Evolutionary conservation across 2,329 filamentous ascomycete species (phyloP).

Genomic region (Aspergillus spinulosporus): DNA sequence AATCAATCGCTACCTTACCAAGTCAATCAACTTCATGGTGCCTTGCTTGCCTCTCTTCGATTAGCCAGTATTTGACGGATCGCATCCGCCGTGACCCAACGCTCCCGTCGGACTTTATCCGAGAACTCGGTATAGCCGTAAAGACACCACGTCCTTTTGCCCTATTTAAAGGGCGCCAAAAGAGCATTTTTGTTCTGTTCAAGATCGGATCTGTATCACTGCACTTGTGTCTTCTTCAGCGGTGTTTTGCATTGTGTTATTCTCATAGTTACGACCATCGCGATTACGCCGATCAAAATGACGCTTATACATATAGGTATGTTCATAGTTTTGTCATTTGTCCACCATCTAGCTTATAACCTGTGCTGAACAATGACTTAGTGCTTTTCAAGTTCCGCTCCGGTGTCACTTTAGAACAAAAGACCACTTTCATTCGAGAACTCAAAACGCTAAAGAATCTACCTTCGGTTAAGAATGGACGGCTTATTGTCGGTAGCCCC

Average conservation of each 20-base stretch:
- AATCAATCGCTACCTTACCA: too few relatives aligned
- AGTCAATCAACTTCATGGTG: too few relatives aligned
- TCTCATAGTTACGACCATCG: background rate
- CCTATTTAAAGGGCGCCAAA: too few relatives aligned
- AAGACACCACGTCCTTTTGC: too few relatives aligned
- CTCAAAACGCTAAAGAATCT: slow-evolving; percentile 53
- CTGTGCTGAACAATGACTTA: slow-evolving; percentile 22
- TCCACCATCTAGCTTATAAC: background rate
- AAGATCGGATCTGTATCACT: too few relatives aligned
- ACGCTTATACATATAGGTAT: slow-evolving; percentile 30
- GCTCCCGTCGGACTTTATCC: too few relatives aligned
- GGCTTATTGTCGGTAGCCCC: slow-evolving; percentile 54
- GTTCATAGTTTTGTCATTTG: background rate
- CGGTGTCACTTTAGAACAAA: slow-evolving; percentile 46
- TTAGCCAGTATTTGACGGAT: too few relatives aligned
- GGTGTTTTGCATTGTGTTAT: background rate
- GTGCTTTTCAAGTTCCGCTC: slow-evolving; percentile 54
- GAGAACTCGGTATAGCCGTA: too few relatives aligned
- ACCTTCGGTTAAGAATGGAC: slow-evolving; percentile 50
- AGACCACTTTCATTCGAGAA: slow-evolving; percentile 48
- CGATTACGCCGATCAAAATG: slow-evolving; percentile 18
- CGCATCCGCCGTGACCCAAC: too few relatives aligned
- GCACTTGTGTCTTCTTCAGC: too few relatives aligned
- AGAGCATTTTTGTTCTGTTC: too few relatives aligned
- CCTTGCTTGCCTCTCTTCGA: too few relatives aligned